phyloP scores from a whole-genome alignment of 1,284 basidiomycete species.

The Cutaneotrichosporon mucoides region DNA sequence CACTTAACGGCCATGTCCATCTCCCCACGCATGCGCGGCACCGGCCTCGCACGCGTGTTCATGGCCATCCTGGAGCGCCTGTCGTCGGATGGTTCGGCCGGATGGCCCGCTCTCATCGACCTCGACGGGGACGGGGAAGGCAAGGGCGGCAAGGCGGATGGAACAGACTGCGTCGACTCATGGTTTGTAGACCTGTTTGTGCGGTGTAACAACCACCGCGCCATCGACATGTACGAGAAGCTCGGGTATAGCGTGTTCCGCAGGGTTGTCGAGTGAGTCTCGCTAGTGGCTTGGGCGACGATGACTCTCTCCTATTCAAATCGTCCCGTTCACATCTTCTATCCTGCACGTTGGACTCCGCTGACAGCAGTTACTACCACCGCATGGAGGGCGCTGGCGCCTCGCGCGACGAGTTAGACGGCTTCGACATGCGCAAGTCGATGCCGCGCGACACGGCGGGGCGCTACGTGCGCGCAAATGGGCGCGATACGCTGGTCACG shows the following conservation, averaged over 20 bases:
- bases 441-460: conserved; percentile 44
- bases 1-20: conserved; percentile 50
- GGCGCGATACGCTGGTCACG: conserved; percentile 42
- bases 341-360: background rate
- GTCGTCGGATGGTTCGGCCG: conserved; percentile 22
- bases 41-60: conserved; percentile 45
- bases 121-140: background rate
- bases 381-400: conserved; percentile 48
- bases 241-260: conserved; percentile 49
- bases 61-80: conserved; percentile 46
- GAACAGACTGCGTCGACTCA: conserved; percentile 39
- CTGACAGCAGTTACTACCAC: conserved; percentile 42
- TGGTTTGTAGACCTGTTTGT: conserved; percentile 51
- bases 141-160: background rate
- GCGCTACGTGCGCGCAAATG: conserved; percentile 42
- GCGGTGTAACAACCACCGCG: conserved; percentile 46
- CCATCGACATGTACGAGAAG: conserved; percentile 49
- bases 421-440: conserved; percentile 49
- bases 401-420: conserved; percentile 46
- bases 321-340: background rate
- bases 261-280: conserved; percentile 49
- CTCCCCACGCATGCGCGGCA: conserved; percentile 37
- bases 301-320: too few relatives aligned
- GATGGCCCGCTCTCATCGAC: conserved; percentile 8
- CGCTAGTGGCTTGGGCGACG: too few relatives aligned